Evolutionary conservation across 169 alveolate species (phyloP).

Genomic region (Plasmodium vivax): DNA sequence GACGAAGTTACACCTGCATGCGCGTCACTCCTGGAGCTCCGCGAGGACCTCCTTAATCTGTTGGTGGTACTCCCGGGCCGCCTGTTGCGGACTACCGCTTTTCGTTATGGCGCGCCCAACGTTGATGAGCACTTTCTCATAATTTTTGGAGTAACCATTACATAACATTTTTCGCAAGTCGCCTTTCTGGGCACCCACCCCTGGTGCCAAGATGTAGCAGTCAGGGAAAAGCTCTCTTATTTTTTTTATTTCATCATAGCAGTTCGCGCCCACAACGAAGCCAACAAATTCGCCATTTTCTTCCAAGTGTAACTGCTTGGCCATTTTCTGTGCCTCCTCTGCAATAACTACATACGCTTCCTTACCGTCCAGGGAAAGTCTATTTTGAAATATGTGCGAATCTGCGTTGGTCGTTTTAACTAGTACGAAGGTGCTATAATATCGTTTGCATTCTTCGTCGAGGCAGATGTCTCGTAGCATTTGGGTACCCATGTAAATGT

Average conservation of each 20-base stretch:
- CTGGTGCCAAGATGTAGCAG: constrained; percentile 80
- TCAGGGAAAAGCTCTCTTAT: constrained; percentile 79
- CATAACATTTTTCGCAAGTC: constrained; percentile 76
- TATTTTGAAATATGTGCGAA: constrained; percentile 78
- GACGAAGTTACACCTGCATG: not conserved
- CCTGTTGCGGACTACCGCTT: constrained; percentile 24
- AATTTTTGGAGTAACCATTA: constrained; percentile 70
- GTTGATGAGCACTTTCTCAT: constrained; percentile 42
- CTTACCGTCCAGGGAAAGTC: constrained; percentile 33
- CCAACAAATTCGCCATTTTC: constrained; percentile 68
- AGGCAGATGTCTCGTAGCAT: constrained; percentile 77
- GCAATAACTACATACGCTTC: constrained; percentile 79
- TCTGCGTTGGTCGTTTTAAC: constrained; percentile 81
- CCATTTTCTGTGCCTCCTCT: constrained; percentile 75
- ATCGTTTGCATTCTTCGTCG: constrained; percentile 55
- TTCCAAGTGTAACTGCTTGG: constrained; percentile 29
- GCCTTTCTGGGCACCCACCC: constrained; percentile 86
- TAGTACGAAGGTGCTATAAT: constrained; percentile 78
- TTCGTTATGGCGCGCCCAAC: constrained; percentile 73
- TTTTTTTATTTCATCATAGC: constrained; percentile 78
- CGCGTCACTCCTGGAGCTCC: not conserved
- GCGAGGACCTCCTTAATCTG: constrained; percentile 47
- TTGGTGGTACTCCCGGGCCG: constrained; percentile 18
- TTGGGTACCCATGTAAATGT: constrained; percentile 81
- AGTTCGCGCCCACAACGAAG: constrained; percentile 80